phyloP scores from a whole-genome alignment of 768 basidiomycete species.

The Coprinellus micaceus region DNA sequence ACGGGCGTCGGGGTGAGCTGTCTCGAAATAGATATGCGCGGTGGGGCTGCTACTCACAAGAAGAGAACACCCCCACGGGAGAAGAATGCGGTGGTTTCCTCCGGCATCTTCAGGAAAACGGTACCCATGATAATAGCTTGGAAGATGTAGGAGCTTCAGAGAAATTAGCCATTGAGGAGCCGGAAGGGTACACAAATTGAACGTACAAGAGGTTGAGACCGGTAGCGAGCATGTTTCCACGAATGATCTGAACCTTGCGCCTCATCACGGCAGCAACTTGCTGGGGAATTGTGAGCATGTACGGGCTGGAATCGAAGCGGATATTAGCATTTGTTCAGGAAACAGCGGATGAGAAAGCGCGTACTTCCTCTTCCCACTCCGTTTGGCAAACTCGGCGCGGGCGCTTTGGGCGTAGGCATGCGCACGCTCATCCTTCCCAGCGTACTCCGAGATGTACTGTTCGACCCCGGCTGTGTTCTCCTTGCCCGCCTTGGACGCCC shows the following conservation, averaged over 20 bases:
- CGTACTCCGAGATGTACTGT: constrained; percentile 40
- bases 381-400: constrained; percentile 46
- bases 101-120: constrained; percentile 56
- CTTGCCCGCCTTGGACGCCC: constrained; percentile 33
- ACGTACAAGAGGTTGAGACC: constrained; percentile 30
- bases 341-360: constrained; percentile 6
- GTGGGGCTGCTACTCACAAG: constrained; percentile 44
- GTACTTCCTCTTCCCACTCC: constrained; percentile 34
- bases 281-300: constrained; percentile 41
- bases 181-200: background rate
- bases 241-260: constrained; percentile 42
- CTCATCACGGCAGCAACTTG: constrained; percentile 45
- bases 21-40: background rate
- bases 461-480: constrained; percentile 45
- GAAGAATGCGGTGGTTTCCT: constrained; percentile 60
- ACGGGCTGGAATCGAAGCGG: constrained; percentile 30
- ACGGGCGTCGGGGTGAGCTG: background rate
- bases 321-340: background rate
- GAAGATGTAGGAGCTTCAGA: constrained; percentile 51
- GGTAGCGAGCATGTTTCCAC: constrained; percentile 36
- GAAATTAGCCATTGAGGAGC: background rate
- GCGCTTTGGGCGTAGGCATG: constrained; percentile 46
- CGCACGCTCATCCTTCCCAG: constrained; percentile 41
- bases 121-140: constrained; percentile 55
- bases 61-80: constrained; percentile 77